Conservation (phyloP, 2,329 filamentous ascomycete genomes). For the Phialophora chinensis region DNA sequence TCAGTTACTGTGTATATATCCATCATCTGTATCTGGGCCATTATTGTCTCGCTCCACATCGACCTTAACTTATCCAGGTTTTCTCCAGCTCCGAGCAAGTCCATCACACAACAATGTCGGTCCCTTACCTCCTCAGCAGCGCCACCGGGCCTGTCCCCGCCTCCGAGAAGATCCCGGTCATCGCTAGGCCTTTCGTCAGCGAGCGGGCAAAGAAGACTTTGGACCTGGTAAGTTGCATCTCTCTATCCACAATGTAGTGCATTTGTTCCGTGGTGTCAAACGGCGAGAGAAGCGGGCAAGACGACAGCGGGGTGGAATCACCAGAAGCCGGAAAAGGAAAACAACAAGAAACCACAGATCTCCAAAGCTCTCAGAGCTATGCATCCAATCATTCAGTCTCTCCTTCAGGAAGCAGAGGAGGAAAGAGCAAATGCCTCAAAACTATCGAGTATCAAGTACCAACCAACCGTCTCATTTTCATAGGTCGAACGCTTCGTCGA, state of each 20-base stretch:
- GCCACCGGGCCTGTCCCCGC: conserved; percentile 53
- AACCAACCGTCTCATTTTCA: not conserved
- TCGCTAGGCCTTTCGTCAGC: conserved; percentile 72
- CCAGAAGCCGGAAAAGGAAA: not conserved
- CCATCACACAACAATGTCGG: conserved; percentile 33
- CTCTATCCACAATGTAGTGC: not conserved
- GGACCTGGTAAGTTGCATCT: conserved; percentile 63
- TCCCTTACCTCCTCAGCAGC: conserved; percentile 40
- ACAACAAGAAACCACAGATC: not conserved
- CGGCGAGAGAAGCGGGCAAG: not conserved
- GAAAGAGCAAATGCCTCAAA: not conserved
- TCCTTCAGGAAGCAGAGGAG: not conserved
- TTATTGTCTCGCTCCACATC: conserved; percentile 4
- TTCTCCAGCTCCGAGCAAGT: not conserved
- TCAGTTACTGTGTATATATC: not conserved
- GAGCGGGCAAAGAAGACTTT: conserved; percentile 82
- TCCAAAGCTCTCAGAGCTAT: not conserved
- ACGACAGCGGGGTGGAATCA: not conserved
- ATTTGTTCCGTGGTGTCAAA: not conserved
- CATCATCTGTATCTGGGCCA: not conserved
- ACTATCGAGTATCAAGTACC: not conserved
- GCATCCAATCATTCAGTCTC: not conserved
- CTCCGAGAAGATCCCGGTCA: conserved; percentile 61
- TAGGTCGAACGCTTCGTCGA: conserved; percentile 94
- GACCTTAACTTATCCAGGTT: not conserved